Percentiles rank a stretch among this genome's conserved stretches.
Evolutionary conservation across 257 asterid genomes (phyloP).

Genomic region (Solanum rostratum): DNA sequence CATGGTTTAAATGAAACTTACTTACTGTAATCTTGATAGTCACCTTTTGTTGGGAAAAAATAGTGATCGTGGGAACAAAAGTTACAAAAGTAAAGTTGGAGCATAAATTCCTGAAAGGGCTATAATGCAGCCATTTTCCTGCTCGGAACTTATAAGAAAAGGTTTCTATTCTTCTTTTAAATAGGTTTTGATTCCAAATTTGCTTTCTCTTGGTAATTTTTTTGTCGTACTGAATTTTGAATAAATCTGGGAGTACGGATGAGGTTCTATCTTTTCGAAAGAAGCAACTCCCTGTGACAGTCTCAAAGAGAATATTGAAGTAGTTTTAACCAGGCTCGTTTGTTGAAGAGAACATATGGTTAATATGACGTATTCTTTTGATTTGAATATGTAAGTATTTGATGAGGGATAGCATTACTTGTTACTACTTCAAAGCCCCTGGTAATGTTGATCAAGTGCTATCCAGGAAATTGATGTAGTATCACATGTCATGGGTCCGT

Average conservation of each 20-base stretch:
- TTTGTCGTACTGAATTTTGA: background rate
- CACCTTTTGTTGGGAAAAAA: background rate
- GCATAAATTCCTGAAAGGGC: background rate
- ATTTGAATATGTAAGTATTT: background rate
- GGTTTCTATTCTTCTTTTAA: background rate
- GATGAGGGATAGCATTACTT: background rate
- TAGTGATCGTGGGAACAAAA: background rate
- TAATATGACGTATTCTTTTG: background rate
- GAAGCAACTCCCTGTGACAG: background rate
- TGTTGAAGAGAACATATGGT: background rate
- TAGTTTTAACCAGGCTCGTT: background rate
- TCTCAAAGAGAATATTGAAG: background rate
- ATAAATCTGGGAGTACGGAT: background rate
- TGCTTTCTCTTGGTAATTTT: background rate
- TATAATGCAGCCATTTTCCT: background rate
- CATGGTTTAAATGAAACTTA: background rate
- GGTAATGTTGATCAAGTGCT: background rate
- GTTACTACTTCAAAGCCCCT: background rate
- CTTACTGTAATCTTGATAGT: background rate
- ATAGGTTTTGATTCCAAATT: background rate
- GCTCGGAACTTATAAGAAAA: background rate
- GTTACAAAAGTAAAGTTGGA: background rate
- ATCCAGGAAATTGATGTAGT: background rate
- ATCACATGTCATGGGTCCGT: background rate
- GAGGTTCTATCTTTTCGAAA: background rate